A percentile compares a stretch with the other conserved stretches of the same genome.
Conservation (phyloP, 441 rosid species). For the Croton setiger region DNA sequence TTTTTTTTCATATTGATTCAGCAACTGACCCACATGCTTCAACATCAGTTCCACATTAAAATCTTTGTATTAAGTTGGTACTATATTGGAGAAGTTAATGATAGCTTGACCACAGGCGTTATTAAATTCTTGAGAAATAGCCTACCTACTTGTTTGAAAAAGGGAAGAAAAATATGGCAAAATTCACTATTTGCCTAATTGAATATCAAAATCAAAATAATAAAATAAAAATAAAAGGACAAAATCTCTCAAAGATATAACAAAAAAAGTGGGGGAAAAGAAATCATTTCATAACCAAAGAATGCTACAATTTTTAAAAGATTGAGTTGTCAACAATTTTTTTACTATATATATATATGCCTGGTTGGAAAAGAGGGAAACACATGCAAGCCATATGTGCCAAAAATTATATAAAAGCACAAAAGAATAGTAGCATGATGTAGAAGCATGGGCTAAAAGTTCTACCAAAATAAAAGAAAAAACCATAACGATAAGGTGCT, state of each 20-base stretch:
- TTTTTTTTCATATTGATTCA: conserved; percentile 3
- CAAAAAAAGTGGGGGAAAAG: too few relatives aligned
- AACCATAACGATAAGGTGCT: conserved; percentile 3
- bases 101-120: not conserved
- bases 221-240: too few relatives aligned
- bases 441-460: not conserved
- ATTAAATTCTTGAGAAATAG: not conserved
- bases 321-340: too few relatives aligned
- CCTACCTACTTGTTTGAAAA: not conserved
- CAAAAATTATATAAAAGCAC: too few relatives aligned
- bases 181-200: too few relatives aligned
- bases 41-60: not conserved
- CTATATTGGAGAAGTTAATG: not conserved
- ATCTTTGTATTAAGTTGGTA: not conserved
- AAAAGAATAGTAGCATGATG: not conserved
- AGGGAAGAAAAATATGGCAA: too few relatives aligned
- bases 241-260: too few relatives aligned
- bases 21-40: not conserved
- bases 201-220: too few relatives aligned
- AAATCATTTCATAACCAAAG: too few relatives aligned
- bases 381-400: too few relatives aligned
- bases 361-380: not conserved
- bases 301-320: too few relatives aligned
- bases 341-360: too few relatives aligned
- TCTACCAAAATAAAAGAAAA: not conserved